Evolutionary conservation across 345 rosid species (phyloP).

Genomic region (Eucalyptus pumila): DNA sequence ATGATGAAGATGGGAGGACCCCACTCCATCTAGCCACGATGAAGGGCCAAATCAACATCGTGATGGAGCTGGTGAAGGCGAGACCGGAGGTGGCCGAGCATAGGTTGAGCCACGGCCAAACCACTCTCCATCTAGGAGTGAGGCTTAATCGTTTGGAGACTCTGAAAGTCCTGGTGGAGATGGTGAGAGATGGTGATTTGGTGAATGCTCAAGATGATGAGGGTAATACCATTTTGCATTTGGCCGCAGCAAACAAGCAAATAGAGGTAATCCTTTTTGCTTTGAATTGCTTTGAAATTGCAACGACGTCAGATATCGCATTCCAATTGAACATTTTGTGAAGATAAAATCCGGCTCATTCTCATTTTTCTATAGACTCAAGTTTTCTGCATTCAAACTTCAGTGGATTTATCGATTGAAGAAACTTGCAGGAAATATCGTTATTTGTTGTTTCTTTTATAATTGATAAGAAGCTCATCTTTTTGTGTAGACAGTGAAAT

Average conservation of each 20-base stretch:
- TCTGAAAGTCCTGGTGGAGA: neutral
- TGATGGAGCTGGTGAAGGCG: neutral
- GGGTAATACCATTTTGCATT: neutral
- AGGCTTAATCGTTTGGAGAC: neutral
- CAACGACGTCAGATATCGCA: accelerated
- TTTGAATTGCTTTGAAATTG: neutral
- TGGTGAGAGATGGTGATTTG: neutral
- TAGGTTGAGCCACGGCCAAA: too few species aligned
- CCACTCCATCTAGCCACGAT: neutral
- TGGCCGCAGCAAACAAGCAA: neutral
- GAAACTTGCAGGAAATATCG: too few species aligned
- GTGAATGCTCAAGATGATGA: neutral
- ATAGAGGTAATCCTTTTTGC: neutral
- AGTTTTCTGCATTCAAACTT: neutral
- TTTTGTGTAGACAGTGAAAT: neutral
- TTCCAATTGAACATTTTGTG: neutral
- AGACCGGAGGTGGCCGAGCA: accelerated
- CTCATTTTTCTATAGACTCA: neutral
- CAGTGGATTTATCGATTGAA: too few species aligned
- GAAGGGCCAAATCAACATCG: neutral
- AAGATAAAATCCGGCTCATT: neutral
- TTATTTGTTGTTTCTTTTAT: too few species aligned
- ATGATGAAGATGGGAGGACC: neutral
- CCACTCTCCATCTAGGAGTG: too few species aligned
- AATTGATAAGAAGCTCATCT: neutral